Conservation (phyloP, 2,329 filamentous ascomycete genomes). For the Fusarium stilboides region DNA sequence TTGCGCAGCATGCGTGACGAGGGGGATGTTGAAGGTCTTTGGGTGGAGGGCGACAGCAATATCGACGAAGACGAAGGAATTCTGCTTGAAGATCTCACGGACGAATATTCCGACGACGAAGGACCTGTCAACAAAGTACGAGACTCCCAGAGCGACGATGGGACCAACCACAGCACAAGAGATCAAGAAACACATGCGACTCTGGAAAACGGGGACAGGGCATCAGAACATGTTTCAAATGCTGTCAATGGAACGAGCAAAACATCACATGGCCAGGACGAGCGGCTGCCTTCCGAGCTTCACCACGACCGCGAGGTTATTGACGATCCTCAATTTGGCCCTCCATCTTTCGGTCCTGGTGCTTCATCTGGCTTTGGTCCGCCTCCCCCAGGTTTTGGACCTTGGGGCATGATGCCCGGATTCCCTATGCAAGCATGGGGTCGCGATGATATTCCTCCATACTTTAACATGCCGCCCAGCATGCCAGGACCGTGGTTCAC, state of each 20-base stretch:
- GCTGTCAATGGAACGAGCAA: background rate
- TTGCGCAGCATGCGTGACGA: conserved; percentile 72
- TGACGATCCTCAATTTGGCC: background rate
- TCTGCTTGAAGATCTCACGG: conserved; percentile 52
- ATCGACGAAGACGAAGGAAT: conserved; percentile 57
- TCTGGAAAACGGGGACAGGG: background rate
- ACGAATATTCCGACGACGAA: conserved; percentile 42
- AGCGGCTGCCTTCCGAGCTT: background rate
- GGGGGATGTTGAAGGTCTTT: conserved; percentile 62
- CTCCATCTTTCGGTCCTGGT: conserved; percentile 4
- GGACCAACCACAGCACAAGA: background rate
- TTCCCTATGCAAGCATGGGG: conserved; percentile 35
- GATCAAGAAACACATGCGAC: background rate
- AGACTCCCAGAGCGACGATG: conserved; percentile 21
- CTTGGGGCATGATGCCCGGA: conserved; percentile 34
- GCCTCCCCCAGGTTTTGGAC: conserved; percentile 17
- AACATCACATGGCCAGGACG: background rate
- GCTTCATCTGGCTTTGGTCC: conserved; percentile 4
- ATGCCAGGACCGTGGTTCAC: conserved; percentile 26
- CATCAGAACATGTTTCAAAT: background rate
- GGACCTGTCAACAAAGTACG: conserved; percentile 25
- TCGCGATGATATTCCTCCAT: conserved; percentile 43
- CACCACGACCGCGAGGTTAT: background rate
- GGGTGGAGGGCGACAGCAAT: conserved; percentile 49
- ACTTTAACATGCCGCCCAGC: conserved; percentile 36